Evolutionary conservation across 352 stramenopile genomes (phyloP), one percentile per base, ranked within the genome.

Genomic region (Pythium sukuiense): DNA sequence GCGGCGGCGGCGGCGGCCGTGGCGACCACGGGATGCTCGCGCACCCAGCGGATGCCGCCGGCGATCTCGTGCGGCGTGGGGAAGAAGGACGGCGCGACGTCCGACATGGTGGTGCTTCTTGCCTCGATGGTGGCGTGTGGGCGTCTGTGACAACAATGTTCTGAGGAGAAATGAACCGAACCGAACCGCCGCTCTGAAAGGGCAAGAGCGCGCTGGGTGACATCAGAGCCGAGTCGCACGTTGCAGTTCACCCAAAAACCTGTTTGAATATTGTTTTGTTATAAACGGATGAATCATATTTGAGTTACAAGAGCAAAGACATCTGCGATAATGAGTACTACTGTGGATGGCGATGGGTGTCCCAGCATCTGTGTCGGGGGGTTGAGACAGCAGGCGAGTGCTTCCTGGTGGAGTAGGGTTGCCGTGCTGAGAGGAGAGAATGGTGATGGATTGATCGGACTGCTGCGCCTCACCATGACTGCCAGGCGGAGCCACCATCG

Each of bases 1-100:
- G 82, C 85, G 16, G 81, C 84, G 14, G 85, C 85, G 0, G 81
- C 80, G 5, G 84, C 83, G 8, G 84, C 84, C 4, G 84, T 90
- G 49, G 76, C 82, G 41, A 93, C 79, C 3, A 93, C 76, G 2
- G 85, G 85, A 65, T 93, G 82, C 37, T 89, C 78, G 58, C 76
- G 77, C 55, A 93, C 74, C 83, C 83, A 93, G 59, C 79, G 81
- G 27, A 93, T 57, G 32, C 83, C 83, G 24, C 79, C 80, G n/a
- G 83, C 83, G 67, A 93, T 90, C 65, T 93, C 85, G 52, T 78
- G 77, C 32, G 85, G 81, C 53, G 85, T 93, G 33, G 85, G 85
- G 73, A 93, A 93, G 74, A 93, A 93, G 16, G 79, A 89, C 8
- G 84, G 79, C 67, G 70, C 72, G 35, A 89, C 72, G 63, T 89